Percentiles rank a stretch among this genome's conserved stretches.
These are phyloP conservation scores for Lasiodiplodia sp. DNA, from an alignment of 2,329 filamentous ascomycete species.

Conservation along the genomic window DNA sequence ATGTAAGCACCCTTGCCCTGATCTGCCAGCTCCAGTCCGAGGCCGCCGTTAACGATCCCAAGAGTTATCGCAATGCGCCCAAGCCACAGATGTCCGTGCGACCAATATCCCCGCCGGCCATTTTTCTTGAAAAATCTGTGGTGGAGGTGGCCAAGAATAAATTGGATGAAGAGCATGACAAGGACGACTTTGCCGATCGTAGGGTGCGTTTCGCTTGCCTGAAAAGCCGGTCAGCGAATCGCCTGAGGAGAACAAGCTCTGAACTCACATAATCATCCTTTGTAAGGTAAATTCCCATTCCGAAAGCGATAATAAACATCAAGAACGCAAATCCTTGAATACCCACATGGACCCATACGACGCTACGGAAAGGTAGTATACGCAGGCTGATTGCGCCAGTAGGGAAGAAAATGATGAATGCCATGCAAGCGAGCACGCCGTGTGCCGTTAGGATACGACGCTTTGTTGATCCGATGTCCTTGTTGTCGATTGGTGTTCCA, in stretches of 20 bases:
- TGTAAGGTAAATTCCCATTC: not conserved
- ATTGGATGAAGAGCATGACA: conserved; percentile 61
- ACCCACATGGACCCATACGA: not conserved
- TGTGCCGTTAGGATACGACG: conserved; percentile 38
- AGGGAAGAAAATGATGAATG: conserved; percentile 55
- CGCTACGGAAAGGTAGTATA: not conserved
- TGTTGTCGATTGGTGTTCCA: no score
- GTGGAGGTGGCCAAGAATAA: conserved; percentile 59
- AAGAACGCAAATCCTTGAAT: not conserved
- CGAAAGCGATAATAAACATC: not conserved
- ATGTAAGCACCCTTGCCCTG: not conserved
- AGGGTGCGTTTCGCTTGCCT: conserved; percentile 47
- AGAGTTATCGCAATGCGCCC: conserved; percentile 59
- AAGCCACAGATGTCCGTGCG: conserved; percentile 62
- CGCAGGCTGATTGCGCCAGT: conserved; percentile 53
- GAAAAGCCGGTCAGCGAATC: no score
- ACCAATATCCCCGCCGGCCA: conserved; percentile 54
- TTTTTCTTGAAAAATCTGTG: conserved; percentile 59
- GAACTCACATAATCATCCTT: not conserved
- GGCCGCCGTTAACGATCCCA: conserved; percentile 65
- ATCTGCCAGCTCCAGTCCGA: conserved; percentile 47
- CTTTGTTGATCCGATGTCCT: no score
- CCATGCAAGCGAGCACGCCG: conserved; percentile 51
- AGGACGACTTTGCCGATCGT: conserved; percentile 64
- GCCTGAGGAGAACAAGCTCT: no score